A percentile compares a stretch with the other conserved stretches of the same genome.
Conservation (phyloP, 2,329 filamentous ascomycete genomes). For the Chaetomiaceae sp. region DNA sequence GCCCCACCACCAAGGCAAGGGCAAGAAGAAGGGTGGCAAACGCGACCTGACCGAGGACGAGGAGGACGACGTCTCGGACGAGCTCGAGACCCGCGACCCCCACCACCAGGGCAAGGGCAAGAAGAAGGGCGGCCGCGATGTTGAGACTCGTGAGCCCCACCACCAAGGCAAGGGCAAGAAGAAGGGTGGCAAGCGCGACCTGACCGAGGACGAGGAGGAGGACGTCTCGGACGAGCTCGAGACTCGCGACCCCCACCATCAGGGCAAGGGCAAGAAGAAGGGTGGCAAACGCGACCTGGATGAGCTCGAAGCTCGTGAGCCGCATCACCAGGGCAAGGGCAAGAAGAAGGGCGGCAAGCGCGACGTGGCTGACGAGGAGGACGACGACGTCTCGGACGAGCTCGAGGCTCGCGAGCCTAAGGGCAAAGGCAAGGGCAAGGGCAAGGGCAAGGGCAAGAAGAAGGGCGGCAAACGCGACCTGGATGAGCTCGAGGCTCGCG, state of each 20-base stretch:
- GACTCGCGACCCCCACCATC: conserved; percentile 4
- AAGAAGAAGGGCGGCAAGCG: background rate
- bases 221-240: conserved; percentile 1
- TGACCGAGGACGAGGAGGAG: background rate
- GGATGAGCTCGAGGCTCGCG: background rate
- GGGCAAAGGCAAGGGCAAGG: no score
- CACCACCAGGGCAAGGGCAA: conserved; percentile 1
- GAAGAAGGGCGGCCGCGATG: background rate
- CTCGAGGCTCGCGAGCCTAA: conserved; percentile 1
- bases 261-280: background rate
- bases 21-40: background rate
- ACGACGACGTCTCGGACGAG: background rate
- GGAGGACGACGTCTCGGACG: background rate
- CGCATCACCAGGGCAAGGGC: background rate
- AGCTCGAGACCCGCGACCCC: conserved; percentile 1
- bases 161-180: background rate
- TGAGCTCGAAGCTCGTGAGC: background rate
- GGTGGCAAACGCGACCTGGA: background rate
- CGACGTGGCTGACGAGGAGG: background rate
- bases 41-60: background rate
- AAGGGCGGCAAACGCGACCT: background rate
- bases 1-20: background rate
- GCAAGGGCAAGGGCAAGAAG: background rate
- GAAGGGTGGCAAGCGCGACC: background rate
- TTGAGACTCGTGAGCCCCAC: background rate